Conservation (phyloP, 441 rosid genomes). For the Gossypium lobatum region DNA sequence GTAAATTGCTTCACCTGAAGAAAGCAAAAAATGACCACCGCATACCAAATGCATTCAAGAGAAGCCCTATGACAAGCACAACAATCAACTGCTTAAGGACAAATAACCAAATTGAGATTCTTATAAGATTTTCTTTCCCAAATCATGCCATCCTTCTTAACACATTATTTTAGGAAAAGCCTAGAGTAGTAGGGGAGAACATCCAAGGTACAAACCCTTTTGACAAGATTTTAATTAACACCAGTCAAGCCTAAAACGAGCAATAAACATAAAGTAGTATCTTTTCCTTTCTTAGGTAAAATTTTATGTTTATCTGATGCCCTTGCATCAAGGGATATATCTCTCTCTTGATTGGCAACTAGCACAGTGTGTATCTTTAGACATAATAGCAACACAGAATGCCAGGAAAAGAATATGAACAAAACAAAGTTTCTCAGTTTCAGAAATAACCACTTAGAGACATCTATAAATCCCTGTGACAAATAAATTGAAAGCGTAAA, state of each 20-base stretch:
- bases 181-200: neutral
- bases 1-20: neutral
- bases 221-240: neutral
- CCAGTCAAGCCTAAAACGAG: neutral
- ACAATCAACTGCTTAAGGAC: neutral
- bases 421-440: neutral
- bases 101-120: neutral
- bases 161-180: neutral
- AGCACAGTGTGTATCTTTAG: neutral
- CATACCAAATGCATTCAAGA: neutral
- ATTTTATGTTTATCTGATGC: neutral
- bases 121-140: neutral
- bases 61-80: neutral
- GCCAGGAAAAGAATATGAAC: neutral
- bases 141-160: neutral
- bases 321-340: neutral
- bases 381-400: neutral
- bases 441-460: neutral
- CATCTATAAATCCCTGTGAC: neutral
- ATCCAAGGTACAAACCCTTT: neutral
- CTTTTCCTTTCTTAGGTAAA: conserved; percentile 11
- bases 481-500: neutral
- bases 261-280: neutral
- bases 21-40: neutral
- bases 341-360: neutral